Base-by-base conservation (phyloP, 2,329 filamentous ascomycete species). In the Diaporthe citri region DNA sequence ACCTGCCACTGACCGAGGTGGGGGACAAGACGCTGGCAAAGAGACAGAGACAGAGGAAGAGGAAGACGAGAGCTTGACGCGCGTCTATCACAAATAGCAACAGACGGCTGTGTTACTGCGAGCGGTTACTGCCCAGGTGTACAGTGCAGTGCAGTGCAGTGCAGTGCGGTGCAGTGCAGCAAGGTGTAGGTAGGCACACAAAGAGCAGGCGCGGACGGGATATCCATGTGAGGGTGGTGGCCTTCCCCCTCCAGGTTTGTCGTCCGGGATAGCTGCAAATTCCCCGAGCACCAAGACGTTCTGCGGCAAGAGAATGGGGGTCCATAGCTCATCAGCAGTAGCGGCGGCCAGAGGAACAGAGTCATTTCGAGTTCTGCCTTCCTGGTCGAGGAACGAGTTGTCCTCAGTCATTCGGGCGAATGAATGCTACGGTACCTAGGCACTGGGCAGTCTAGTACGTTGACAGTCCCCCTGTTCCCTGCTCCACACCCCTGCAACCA, bases 1-100 rank as follows among this genome's bases (percentile, higher is more conserved):
- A 5, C 8, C 3, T 22, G 9, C 9, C 20, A 39, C 56, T 59
- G 34, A 6, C 51, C n/a, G n/a, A 52, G 15, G 34, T 60, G 22
- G 20, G 20, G 3, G 25, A 28, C 25, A 31, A 60, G 9, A 39
- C 4, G 7, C 20, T 15, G 13, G 36, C 25, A 59, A 4, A 41
- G 36, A 31, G 17, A 46, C n/a, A 48, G 13, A 28, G 60, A 46
- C 28, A 51, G 4, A 4, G 22, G 34, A 28, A 25, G 22, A 34
- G 6, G 20, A 52, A 25, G 22, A 57, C 10, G 31, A 66, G 28
- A 36, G 5, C 3, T 69, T 69, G 48, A 69, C 64, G 64, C 64
- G 64, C 64, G 46, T 69, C 64, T 69, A 69, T 52, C 64, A 41
- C 48, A 55, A 69, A 69, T 69, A 69, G 64, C 46, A 69, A 55